A percentile compares a stretch with the other conserved stretches of the same genome.
Conservation (phyloP, 495 filamentous ascomycete genomes). For the Penicillium alfredii region DNA sequence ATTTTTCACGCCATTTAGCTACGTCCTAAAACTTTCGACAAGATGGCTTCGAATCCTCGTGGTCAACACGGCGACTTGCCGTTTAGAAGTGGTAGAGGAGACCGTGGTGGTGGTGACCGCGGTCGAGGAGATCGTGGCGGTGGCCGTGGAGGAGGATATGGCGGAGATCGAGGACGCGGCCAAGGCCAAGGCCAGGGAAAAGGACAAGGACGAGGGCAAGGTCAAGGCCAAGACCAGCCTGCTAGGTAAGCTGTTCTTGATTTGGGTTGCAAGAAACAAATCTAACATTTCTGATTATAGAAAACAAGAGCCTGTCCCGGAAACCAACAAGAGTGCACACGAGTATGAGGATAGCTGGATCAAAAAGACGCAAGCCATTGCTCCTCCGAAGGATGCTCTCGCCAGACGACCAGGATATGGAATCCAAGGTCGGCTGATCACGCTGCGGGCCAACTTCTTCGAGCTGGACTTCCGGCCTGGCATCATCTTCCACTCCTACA, state of each 20-base stretch:
- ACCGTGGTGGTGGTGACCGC: slow-evolving; percentile 1
- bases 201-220: too few relatives aligned
- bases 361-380: neutral
- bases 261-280: neutral
- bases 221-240: too few relatives aligned
- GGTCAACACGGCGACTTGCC: too few relatives aligned
- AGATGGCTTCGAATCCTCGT: too few relatives aligned
- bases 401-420: slow-evolving; percentile 41
- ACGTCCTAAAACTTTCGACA: too few relatives aligned
- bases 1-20: too few relatives aligned
- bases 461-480: slow-evolving; percentile 13
- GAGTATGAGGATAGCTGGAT: slow-evolving; percentile 7
- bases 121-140: slow-evolving; percentile 2
- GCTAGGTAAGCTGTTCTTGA: slow-evolving; percentile 9
- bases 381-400: neutral
- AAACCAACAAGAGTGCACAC: neutral
- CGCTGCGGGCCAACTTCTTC: slow-evolving; percentile 45
- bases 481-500: slow-evolving; percentile 9
- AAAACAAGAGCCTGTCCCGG: neutral
- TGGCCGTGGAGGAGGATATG: slow-evolving; percentile 5
- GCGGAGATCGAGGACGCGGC: slow-evolving; percentile 1
- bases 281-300: slow-evolving; percentile 3
- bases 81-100: neutral
- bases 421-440: slow-evolving; percentile 26
- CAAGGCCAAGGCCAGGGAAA: too few relatives aligned